These are phyloP conservation scores for Begonia peltatifolia DNA, from an alignment of 306 rosid genomes.

Conservation along the genomic window DNA sequence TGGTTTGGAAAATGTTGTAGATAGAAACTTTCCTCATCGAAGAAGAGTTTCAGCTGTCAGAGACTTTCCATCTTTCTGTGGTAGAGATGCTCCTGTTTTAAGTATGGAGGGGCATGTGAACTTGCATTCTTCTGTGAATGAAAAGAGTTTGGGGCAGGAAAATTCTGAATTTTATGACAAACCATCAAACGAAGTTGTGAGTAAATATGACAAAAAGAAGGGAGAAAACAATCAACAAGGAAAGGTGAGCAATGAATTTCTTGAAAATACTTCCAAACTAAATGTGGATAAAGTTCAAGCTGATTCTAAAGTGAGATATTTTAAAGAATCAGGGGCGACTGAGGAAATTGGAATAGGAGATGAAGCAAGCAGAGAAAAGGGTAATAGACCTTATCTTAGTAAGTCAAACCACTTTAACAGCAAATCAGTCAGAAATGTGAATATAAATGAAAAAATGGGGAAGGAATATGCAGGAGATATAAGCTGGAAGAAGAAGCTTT, in stretches of 20 bases:
- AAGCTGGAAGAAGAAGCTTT: conserved; percentile 8
- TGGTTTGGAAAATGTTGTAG: conserved; percentile 14
- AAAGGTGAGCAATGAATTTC: conserved; percentile 7
- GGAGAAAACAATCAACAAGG: conserved; percentile 20
- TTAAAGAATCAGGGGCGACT: no score
- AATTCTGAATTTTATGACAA: conserved; percentile 15
- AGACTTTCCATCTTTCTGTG: conserved; percentile 50
- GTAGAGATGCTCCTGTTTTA: conserved; percentile 29
- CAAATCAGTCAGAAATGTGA: no score
- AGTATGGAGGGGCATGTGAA: conserved; percentile 13
- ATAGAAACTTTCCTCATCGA: conserved; percentile 36
- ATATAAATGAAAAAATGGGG: no score
- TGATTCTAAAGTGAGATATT: no score
- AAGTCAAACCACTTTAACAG: no score
- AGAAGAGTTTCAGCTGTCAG: conserved; percentile 50
- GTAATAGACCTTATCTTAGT: no score
- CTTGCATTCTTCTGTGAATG: conserved; percentile 7
- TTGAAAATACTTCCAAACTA: conserved; percentile 7
- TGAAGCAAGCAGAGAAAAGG: no score
- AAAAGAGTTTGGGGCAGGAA: conserved; percentile 14
- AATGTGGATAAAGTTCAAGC: no score
- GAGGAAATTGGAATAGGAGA: no score
- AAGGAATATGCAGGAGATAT: no score
- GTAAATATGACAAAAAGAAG: background rate
- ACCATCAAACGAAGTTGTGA: conserved; percentile 1